These are phyloP conservation scores for Ophiostoma piceae DNA, from an alignment of 2,329 filamentous ascomycete species.

Conservation along the genomic window DNA sequence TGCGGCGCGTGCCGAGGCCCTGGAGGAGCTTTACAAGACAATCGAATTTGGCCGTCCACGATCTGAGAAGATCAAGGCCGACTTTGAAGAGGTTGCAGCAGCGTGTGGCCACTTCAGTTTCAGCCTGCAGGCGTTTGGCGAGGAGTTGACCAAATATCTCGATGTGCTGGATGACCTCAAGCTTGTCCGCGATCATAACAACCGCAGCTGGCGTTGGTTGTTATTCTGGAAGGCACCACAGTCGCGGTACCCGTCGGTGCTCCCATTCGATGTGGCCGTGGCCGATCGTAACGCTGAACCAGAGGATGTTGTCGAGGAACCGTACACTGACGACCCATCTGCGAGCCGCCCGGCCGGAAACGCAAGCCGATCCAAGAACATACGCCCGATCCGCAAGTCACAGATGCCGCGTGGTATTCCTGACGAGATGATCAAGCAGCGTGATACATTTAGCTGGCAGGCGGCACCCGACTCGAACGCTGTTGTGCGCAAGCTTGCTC, in stretches of 20 bases:
- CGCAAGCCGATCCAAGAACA: constrained; percentile 28
- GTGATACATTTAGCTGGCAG: constrained; percentile 53
- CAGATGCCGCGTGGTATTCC: constrained; percentile 54
- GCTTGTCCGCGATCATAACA: constrained; percentile 57
- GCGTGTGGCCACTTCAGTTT: constrained; percentile 96
- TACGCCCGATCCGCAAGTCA: constrained; percentile 48
- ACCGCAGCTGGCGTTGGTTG: constrained; percentile 76
- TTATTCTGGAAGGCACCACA: constrained; percentile 59
- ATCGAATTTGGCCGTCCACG: constrained; percentile 66
- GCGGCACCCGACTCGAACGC: constrained; percentile 46
- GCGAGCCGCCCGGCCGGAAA: background rate
- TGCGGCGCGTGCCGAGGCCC: constrained; percentile 65
- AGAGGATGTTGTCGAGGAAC: constrained; percentile 10
- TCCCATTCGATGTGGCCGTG: constrained; percentile 33
- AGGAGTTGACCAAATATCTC: constrained; percentile 79
- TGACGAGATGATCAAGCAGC: constrained; percentile 46
- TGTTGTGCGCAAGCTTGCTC: constrained; percentile 43
- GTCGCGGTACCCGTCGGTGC: constrained; percentile 25
- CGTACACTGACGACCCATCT: background rate
- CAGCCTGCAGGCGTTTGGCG: constrained; percentile 81
- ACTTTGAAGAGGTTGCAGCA: constrained; percentile 96
- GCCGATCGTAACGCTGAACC: background rate
- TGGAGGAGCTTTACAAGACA: constrained; percentile 73
- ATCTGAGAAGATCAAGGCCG: constrained; percentile 73
- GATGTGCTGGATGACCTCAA: constrained; percentile 82